These are phyloP conservation scores for Eucalyptus dawsonii DNA, from an alignment of 345 rosid species.

Conservation along the genomic window DNA sequence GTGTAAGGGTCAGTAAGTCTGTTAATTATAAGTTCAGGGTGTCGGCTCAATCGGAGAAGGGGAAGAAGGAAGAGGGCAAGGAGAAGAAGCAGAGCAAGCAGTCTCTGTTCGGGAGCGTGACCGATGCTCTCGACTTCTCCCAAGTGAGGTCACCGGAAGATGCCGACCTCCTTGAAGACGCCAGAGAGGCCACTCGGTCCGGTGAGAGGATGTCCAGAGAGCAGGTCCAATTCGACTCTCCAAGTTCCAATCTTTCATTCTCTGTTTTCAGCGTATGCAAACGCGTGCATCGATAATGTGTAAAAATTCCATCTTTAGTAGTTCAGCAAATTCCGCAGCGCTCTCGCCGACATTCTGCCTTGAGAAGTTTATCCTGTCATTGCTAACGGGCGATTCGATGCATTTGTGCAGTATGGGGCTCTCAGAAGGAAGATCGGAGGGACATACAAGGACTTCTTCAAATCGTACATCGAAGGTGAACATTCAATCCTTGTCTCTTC, in stretches of 20 bases:
- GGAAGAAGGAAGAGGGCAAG: constrained; percentile 8
- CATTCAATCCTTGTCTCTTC: background rate
- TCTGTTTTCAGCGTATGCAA: background rate
- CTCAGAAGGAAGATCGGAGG: constrained; percentile 91
- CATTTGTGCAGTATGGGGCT: constrained; percentile 70
- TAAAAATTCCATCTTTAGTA: background rate
- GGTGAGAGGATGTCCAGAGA: constrained; percentile 60
- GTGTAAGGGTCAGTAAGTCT: background rate
- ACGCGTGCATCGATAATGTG: background rate
- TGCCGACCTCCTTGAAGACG: constrained; percentile 67
- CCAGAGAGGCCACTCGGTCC: constrained; percentile 56
- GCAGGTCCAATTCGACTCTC: constrained; percentile 26
- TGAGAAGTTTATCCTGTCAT: background rate
- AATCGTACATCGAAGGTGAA: constrained; percentile 77
- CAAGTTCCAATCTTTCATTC: background rate
- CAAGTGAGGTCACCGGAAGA: constrained; percentile 71
- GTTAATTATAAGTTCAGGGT: background rate
- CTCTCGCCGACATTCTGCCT: background rate
- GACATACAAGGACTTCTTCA: constrained; percentile 88
- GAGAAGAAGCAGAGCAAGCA: constrained; percentile 31
- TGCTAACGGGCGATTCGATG: background rate
- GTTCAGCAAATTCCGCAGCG: background rate
- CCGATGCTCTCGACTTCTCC: constrained; percentile 79
- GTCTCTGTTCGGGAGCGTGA: constrained; percentile 48
- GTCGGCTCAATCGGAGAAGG: constrained; percentile 22